Evolutionary conservation across 805 yeast species (phyloP), one percentile per base, ranked within the genome.

Genomic region (Saturnispora saitoi): DNA sequence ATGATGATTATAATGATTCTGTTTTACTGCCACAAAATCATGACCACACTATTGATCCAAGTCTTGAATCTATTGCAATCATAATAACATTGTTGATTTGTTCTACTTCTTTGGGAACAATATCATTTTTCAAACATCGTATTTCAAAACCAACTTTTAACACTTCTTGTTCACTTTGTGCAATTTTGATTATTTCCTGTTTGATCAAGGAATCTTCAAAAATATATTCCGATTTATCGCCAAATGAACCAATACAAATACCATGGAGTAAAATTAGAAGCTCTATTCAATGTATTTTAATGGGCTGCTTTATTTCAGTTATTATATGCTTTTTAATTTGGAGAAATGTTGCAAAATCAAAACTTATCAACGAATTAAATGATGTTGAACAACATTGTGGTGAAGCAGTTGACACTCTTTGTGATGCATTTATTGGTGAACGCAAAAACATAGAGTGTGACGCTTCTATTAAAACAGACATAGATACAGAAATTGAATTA

Each of bases 111-210:
- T 65, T 85, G 22, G 93, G 93, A 0, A 53, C 75, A 14, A 74
- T 87, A 28, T 83, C 93, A 1, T 82, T 72, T 56, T 71, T 78
- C 69, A 86, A 87, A 54, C 87, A 81, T 57, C 71, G 75, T 51
- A 77, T 86, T 47, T 73, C 76, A 56, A 78, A 76, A 57, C 81
- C 76, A 17, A 82, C 85, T 0, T 86, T 86, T 64, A 84, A 83
- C 56, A 85, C 91, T 11, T 91, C 95, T 0, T 83, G 93, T 57
- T 80, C 89, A 0, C 66, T 86, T 43, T 86, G 90, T 1, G 78
- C 86, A 7, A 84, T 86, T 45, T 75, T 84, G 3, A 66, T 86
- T 22, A 80, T 86, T 3, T 75, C 88, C 0, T 80, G 86, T 50
- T 72, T 86, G 49, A 77, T 85, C 14, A 81, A 83, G 58, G 95